phyloP scores from a whole-genome alignment of 352 stramenopile species.

The Phytophthora parvispora region DNA sequence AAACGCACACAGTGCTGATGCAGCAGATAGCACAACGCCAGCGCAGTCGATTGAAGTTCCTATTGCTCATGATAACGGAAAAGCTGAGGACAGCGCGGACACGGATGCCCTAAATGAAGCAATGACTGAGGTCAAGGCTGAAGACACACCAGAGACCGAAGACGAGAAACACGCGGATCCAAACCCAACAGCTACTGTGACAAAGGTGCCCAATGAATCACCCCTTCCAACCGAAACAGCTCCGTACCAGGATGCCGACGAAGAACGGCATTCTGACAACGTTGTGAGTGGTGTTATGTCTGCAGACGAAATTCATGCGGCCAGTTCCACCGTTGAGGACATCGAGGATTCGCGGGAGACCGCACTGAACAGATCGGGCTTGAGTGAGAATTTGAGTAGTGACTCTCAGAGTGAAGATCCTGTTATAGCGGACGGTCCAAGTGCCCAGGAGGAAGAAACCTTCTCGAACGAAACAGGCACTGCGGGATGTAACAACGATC shows the following conservation, averaged over 20 bases:
- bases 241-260: conserved; percentile 2
- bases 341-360: background rate
- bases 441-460: background rate
- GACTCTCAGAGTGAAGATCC: background rate
- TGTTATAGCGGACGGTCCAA: background rate
- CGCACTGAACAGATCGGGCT: background rate
- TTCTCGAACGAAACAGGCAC: background rate
- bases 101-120: background rate
- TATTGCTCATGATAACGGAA: background rate
- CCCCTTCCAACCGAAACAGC: background rate
- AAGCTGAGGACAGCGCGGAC: background rate
- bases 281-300: conserved; percentile 3
- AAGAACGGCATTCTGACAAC: conserved; percentile 12
- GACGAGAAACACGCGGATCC: background rate
- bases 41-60: background rate
- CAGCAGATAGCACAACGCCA: background rate
- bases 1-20: background rate
- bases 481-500: background rate
- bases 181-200: background rate
- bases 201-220: conserved; percentile 13
- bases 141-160: conserved; percentile 1
- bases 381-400: background rate
- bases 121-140: background rate
- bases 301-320: conserved; percentile 6
- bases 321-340: background rate